phyloP scores from a whole-genome alignment of 805 yeast genomes.

The Lachancea waltii region DNA sequence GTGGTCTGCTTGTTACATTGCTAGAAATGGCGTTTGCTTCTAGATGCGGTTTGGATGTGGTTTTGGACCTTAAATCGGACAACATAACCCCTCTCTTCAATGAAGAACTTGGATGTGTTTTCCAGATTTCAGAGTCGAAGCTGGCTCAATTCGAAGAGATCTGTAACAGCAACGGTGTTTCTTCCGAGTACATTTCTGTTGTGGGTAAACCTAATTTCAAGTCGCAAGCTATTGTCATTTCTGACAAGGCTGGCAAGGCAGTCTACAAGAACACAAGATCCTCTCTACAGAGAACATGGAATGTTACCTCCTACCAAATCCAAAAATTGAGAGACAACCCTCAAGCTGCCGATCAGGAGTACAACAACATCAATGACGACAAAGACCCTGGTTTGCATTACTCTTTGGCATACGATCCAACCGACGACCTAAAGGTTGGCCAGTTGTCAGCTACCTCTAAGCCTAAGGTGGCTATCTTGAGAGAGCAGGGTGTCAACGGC shows the following conservation, averaged over 20 bases:
- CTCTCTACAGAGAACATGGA: slow-evolving; percentile 75
- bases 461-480: slow-evolving; percentile 91
- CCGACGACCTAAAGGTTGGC: slow-evolving; percentile 41
- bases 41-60: slow-evolving; percentile 70
- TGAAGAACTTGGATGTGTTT: slow-evolving; percentile 94
- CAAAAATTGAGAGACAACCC: slow-evolving; percentile 95
- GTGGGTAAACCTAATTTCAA: slow-evolving; percentile 65
- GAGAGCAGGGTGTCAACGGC: slow-evolving; percentile 98
- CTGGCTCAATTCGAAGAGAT: slow-evolving; percentile 48
- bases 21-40: slow-evolving; percentile 97
- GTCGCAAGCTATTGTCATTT: slow-evolving; percentile 42
- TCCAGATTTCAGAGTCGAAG: slow-evolving; percentile 65
- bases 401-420: slow-evolving; percentile 64
- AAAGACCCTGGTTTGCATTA: slow-evolving; percentile 84
- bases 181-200: slow-evolving; percentile 45
- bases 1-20: slow-evolving; percentile 82
- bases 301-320: slow-evolving; percentile 79
- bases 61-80: slow-evolving; percentile 33
- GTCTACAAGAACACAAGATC: slow-evolving; percentile 56
- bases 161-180: slow-evolving; percentile 53
- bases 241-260: slow-evolving; percentile 33
- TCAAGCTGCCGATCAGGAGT: slow-evolving; percentile 81
- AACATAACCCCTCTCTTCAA: slow-evolving; percentile 61
- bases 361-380: slow-evolving; percentile 64
- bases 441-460: slow-evolving; percentile 23